Evolutionary conservation across 1,284 basidiomycete genomes (phyloP).

Genomic region (Porodaedalea pini): DNA sequence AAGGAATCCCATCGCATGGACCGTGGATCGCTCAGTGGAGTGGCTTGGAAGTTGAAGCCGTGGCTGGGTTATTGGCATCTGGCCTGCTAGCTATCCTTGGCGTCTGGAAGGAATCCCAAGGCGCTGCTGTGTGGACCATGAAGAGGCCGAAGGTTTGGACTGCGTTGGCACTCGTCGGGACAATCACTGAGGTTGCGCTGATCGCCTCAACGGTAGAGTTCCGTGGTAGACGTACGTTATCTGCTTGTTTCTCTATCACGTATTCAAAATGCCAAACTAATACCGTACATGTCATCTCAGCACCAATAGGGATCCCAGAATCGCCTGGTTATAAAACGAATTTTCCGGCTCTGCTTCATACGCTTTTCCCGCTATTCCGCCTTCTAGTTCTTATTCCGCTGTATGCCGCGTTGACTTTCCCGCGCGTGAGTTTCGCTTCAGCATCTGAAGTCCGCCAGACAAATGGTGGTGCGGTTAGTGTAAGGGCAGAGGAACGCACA

Average conservation of each 20-base stretch:
- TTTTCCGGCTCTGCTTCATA: constrained; percentile 50
- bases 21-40: constrained; percentile 38
- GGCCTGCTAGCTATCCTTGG: constrained; percentile 66
- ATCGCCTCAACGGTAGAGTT: constrained; percentile 44
- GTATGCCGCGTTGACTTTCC: constrained; percentile 51
- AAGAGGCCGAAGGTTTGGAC: constrained; percentile 54
- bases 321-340: constrained; percentile 34
- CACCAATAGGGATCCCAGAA: constrained; percentile 23
- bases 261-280: background rate
- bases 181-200: constrained; percentile 55
- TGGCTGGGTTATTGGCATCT: constrained; percentile 65
- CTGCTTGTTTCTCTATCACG: constrained; percentile 3
- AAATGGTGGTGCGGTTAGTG: constrained; percentile 39
- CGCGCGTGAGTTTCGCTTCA: constrained; percentile 58
- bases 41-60: constrained; percentile 65
- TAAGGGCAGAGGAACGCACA: constrained; percentile 41
- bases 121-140: constrained; percentile 66
- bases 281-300: constrained; percentile 5
- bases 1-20: constrained; percentile 21
- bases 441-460: constrained; percentile 31
- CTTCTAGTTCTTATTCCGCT: constrained; percentile 59
- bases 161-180: constrained; percentile 49
- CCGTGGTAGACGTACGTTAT: constrained; percentile 41
- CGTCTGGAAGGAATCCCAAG: constrained; percentile 71
- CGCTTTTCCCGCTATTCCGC: constrained; percentile 62